Percentiles rank a stretch among this genome's conserved stretches.
phyloP scores from a whole-genome alignment of 306 rosid species.

The Hylodesmum podocarpum region DNA sequence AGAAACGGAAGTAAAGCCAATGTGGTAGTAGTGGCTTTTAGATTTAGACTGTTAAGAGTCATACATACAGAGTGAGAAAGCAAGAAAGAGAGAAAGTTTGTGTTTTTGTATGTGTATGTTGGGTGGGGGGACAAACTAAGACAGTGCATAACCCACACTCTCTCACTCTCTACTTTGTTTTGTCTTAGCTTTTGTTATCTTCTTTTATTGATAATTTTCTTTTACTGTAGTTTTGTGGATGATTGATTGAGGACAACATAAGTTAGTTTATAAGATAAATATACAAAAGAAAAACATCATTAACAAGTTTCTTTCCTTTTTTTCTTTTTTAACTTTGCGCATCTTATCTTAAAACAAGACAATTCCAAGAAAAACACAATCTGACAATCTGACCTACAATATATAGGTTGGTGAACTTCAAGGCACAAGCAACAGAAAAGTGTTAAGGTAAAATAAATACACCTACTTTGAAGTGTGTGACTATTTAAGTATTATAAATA shows the following conservation, averaged over 20 bases:
- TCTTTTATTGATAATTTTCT: conserved; percentile 42
- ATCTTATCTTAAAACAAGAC: neutral
- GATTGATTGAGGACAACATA: conserved; percentile 49
- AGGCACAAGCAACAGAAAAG: neutral
- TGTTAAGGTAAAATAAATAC: conserved; percentile 1
- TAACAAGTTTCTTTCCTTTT: neutral
- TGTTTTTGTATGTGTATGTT: conserved; percentile 48
- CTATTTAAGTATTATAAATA: too few relatives aligned
- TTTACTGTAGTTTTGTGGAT: conserved; percentile 37
- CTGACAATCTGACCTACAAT: neutral
- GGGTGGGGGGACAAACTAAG: conserved; percentile 89
- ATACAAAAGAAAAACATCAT: neutral
- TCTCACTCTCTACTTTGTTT: conserved; percentile 56
- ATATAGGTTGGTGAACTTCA: neutral
- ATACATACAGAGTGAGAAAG: conserved; percentile 48
- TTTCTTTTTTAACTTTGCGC: neutral
- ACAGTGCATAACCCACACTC: conserved; percentile 87
- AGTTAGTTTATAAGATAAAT: conserved; percentile 29
- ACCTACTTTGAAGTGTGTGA: too few relatives aligned
- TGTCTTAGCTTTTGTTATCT: conserved; percentile 31
- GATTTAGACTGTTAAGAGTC: conserved; percentile 45
- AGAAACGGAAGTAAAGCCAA: conserved; percentile 81
- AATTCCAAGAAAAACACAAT: conserved; percentile 24
- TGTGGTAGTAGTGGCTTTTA: conserved; percentile 67
- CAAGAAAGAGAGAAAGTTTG: conserved; percentile 14